Evolutionary conservation across 1,139 yeast genomes (phyloP), one percentile per base, ranked within the genome.

Genomic region (Yamadazyma dushanensis): DNA sequence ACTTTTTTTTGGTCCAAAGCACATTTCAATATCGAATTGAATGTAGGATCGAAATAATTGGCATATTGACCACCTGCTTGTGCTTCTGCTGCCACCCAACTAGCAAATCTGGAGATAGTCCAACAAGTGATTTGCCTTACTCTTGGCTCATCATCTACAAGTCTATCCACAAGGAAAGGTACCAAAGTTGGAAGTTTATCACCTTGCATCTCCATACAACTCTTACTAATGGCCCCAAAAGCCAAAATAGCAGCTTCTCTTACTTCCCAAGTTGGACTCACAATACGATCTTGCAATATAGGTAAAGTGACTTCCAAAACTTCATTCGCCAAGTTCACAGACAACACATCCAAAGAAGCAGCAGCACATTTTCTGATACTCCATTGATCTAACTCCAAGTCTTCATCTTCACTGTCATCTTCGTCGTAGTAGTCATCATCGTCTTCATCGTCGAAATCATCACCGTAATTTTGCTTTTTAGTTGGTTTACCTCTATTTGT

Each of bases 181-280:
- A 92, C 81, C 36, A 92, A 68, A 11, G 80, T 76, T 1, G 96
- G 95, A 32, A 92, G 66, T 50, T 85, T 85, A 29, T 78, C 80
- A 16, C 80, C 64, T 13, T 90, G 80, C 37, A 78, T 73, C 38
- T 83, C 86, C 37, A 83, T 70, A 50, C 95, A 89, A 48, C 96
- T 95, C 49, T 83, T 89, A 26, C 95, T 86, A 51, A 90, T 83
- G 20, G 98, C 98, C 41, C 98, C 98, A 56, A 92, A 77, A 1
- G 97, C 97, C 36, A 92, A 70, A 25, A 92, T 90, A 1, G 97
- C 82, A 2, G 97, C 95, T 57, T 92, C 98, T 43, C 97, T 76
- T 10, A 84, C 78, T 26, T 86, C 86, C 98, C 98, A 92, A 41
- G 82, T 77, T 4, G 69, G 63, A 2, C 88, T 76, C 5, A 76